These are phyloP conservation scores for Aphanomyces stellatus DNA, from an alignment of 352 stramenopile species.

Conservation along the genomic window DNA sequence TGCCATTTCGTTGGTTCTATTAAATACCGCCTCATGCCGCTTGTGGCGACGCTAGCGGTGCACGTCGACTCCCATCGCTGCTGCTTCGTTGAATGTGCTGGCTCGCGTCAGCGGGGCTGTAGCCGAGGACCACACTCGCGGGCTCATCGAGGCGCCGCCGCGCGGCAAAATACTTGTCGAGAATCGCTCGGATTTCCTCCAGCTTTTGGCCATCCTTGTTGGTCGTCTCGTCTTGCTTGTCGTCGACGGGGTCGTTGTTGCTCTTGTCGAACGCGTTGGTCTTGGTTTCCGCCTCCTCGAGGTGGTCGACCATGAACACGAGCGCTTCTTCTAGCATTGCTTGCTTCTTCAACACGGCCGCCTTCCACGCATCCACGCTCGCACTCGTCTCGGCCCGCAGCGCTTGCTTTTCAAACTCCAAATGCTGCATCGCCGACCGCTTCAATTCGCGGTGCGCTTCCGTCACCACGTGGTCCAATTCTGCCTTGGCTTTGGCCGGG, in stretches of 20 bases:
- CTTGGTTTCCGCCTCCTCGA: neutral
- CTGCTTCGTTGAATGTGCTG: neutral
- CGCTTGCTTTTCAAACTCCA: neutral
- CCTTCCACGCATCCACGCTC: neutral
- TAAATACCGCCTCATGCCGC: neutral
- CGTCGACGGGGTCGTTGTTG: neutral
- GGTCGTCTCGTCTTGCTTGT: neutral
- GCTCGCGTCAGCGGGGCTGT: neutral
- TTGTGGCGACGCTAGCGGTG: neutral
- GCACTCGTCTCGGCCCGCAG: neutral
- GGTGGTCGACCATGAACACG: conserved; percentile 7
- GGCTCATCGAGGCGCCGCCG: too few species aligned
- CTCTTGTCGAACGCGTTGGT: neutral
- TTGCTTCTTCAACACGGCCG: neutral
- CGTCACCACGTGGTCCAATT: neutral
- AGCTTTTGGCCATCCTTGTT: neutral
- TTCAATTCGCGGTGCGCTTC: neutral
- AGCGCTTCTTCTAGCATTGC: conserved; percentile 9
- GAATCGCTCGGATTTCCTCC: conserved; percentile 2
- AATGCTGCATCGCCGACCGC: neutral
- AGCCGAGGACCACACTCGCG: neutral
- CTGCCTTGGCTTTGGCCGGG: neutral
- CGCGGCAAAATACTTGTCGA: neutral
- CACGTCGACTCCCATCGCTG: too few species aligned
- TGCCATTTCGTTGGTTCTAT: too few species aligned